Base-by-base conservation (phyloP, 352 stramenopile species). In the Elongisporangium anandrum region DNA sequence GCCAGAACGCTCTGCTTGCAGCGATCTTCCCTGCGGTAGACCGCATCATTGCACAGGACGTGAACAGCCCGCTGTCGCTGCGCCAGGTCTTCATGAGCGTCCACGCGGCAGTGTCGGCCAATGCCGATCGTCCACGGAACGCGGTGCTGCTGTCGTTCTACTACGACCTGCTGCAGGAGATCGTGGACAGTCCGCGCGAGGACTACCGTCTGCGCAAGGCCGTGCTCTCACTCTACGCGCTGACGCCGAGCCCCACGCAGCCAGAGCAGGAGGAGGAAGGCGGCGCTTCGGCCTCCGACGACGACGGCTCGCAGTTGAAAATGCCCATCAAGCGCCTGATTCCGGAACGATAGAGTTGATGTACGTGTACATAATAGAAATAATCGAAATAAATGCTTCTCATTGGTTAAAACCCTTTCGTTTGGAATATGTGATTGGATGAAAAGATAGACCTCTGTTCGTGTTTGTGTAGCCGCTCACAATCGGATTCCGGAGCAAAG, bases 1-100 rank as follows among this genome's bases (percentile, higher is more conserved):
- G 75, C 23, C 47, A 63, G 54, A 48, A 65, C 24, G 79, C 81
- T 10, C 51, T 90, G 21, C 13, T 61, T 20, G 39, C 76, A 2
- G 61, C 74, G 9, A 45, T 91, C 17, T 81, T 86, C 50, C 77
- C 77, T 13, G 57, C 62, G 1, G 65, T 90, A 47, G 47, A 77
- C 10, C 77, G 75, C 23, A 86, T 91, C 29, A 56, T 88, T 7
- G 61, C 76, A 24, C 77, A 84, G 57, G 81, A 89, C 24, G 63
- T 59, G 1, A 61, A 70, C 49, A 86, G 75, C 19, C 79, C 79
- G 13, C 56, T 91, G 21, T 61, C 57, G 2, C 24, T 85, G 8
- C 20, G 51, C 4, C 66, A 87, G 17, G 54, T 89, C 24, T 64
- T 91, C 13, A 59, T 41, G 0, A 49, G 50, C 12, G 54, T 92